Percentiles rank a stretch among this genome's conserved stretches.
Conservation (phyloP, 768 basidiomycete genomes). For the Cubamyces lactineus region DNA sequence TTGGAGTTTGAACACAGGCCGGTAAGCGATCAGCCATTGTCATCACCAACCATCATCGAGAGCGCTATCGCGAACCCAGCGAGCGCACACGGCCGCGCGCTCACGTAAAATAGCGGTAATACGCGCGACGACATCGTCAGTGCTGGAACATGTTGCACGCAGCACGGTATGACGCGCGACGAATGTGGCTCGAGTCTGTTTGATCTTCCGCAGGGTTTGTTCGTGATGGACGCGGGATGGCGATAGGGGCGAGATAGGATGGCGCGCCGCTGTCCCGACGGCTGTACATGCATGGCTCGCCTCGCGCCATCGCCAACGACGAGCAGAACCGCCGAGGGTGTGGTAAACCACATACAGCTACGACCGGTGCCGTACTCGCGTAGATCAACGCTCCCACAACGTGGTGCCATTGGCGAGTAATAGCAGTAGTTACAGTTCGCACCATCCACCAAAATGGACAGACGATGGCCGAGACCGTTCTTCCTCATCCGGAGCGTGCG, state of each 20-base stretch:
- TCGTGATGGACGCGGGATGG: slow-evolving; percentile 9
- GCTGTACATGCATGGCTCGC: neutral
- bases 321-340: too few species aligned
- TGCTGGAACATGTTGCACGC: neutral
- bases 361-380: too few species aligned
- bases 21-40: neutral
- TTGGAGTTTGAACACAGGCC: too few species aligned
- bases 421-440: too few species aligned
- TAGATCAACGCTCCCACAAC: too few species aligned
- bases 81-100: neutral
- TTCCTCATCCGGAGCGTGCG: too few species aligned
- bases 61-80: neutral
- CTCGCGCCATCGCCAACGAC: too few species aligned
- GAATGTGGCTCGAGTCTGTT: neutral
- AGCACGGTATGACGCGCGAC: neutral
- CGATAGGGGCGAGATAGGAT: slow-evolving; percentile 22
- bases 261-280: slow-evolving; percentile 24
- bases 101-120: slow-evolving; percentile 2
- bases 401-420: too few species aligned
- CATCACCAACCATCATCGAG: neutral
- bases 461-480: too few species aligned
- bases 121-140: neutral
- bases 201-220: too few species aligned
- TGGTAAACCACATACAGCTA: too few species aligned
- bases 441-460: too few species aligned